These are phyloP conservation scores for Chrysosporium keratinophilum DNA, from an alignment of 2,329 filamentous ascomycete species.

Conservation along the genomic window DNA sequence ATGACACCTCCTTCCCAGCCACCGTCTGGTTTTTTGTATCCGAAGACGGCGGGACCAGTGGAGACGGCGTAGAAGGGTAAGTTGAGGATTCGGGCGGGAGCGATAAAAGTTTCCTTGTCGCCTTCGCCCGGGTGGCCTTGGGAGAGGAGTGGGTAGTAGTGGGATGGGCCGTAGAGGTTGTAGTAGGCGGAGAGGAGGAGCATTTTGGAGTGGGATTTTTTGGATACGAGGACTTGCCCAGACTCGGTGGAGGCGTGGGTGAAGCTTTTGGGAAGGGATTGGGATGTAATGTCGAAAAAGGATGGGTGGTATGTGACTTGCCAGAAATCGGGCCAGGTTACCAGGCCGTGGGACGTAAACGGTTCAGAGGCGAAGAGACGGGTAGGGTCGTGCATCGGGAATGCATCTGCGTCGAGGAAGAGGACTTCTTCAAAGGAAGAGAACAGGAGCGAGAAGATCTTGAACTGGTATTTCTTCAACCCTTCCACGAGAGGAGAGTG, in stretches of 20 bases:
- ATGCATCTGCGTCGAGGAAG: constrained; percentile 50
- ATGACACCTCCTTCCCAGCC: constrained; percentile 17
- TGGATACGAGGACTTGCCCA: constrained; percentile 42
- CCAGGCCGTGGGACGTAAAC: constrained; percentile 43
- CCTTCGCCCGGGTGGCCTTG: constrained; percentile 24
- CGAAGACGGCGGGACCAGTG: constrained; percentile 16
- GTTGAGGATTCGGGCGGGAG: constrained; percentile 13
- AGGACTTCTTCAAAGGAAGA: constrained; percentile 50
- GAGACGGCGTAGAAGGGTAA: constrained; percentile 18
- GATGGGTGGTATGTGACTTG: constrained; percentile 35
- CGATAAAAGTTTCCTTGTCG: constrained; percentile 18
- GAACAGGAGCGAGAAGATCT: constrained; percentile 48
- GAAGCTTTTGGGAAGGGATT: constrained; percentile 26
- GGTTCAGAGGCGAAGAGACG: constrained; percentile 43
- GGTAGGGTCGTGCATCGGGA: constrained; percentile 40
- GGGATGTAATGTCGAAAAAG: constrained; percentile 39
- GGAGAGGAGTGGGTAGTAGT: constrained; percentile 40
- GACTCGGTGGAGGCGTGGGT: constrained; percentile 40
- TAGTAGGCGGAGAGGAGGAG: constrained; percentile 46
- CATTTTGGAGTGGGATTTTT: constrained; percentile 38
- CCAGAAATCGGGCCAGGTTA: constrained; percentile 50
- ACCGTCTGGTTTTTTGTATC: constrained; percentile 13
- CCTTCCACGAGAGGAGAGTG: constrained; percentile 39
- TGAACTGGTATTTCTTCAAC: constrained; percentile 49
- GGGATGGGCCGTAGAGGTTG: constrained; percentile 45